A percentile compares a stretch with the other conserved stretches of the same genome.
These are phyloP conservation scores for Xerocomus brunneocitrinus DNA, from an alignment of 768 basidiomycete genomes.

Conservation along the genomic window DNA sequence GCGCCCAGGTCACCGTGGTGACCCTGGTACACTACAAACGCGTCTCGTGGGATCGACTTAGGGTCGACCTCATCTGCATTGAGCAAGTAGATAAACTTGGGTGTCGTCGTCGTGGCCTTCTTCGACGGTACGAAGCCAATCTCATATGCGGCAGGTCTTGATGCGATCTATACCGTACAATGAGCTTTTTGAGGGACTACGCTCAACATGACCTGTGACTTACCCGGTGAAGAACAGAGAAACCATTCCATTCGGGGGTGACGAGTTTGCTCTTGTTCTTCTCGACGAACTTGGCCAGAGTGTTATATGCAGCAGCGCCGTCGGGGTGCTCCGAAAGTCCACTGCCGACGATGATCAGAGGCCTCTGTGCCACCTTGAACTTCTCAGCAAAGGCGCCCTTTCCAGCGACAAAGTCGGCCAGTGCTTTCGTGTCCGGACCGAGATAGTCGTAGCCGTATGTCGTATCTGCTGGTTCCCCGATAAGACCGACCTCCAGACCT, in stretches of 20 bases:
- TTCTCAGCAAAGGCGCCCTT: constrained; percentile 78
- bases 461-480: constrained; percentile 89
- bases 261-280: constrained; percentile 69
- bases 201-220: constrained; percentile 18
- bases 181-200: neutral
- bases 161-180: constrained; percentile 61
- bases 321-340: constrained; percentile 82
- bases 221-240: constrained; percentile 89
- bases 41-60: constrained; percentile 79
- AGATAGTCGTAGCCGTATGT: constrained; percentile 93
- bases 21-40: constrained; percentile 98
- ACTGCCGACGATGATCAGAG: constrained; percentile 90
- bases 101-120: constrained; percentile 64
- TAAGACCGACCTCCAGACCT: constrained; percentile 78
- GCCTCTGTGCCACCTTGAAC: constrained; percentile 86
- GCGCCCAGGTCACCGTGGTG: constrained; percentile 98
- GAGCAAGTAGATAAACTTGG: constrained; percentile 95
- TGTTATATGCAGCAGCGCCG: constrained; percentile 71
- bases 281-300: constrained; percentile 76
- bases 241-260: constrained; percentile 93
- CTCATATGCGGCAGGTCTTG: constrained; percentile 91
- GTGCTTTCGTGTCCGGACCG: constrained; percentile 68
- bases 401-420: constrained; percentile 73
- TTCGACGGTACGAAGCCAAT: constrained; percentile 88
- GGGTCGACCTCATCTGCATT: constrained; percentile 95